Base-by-base conservation (phyloP, 257 asterid species). In the Ajuga chamaepitys region DNA sequence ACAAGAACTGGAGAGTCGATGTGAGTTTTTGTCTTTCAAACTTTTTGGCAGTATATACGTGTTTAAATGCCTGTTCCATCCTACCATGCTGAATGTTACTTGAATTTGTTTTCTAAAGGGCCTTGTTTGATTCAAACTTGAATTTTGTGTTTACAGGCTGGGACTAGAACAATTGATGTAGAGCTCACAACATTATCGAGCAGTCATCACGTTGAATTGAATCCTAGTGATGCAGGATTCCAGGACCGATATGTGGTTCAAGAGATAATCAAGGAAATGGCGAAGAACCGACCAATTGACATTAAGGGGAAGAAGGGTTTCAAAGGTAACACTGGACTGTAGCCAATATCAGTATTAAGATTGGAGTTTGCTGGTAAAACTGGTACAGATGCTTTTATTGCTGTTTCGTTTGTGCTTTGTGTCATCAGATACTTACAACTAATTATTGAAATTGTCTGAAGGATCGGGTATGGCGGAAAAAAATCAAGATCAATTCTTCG, bases 251-350 rank as follows among this genome's bases (percentile, higher is more conserved):
- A 94, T 67, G 96, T 94, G 59, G 99, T 94, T 79, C 97, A 94
- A 78, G 97, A 94, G 87, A 77, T 94, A 35, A 94, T 94, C 57
- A 90, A 94, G 77, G 97, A 90, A 75, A 94, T 94, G 97, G 99
- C 99, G 9, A 94, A 83, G 75, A 90, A 86, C 77, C 84, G 99
- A 74, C 95, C 96, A 7, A 85, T 94, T 76, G 97, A 90, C 79
- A 74, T 85, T 14, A 90, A 94, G 75, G 97, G 97, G 67, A 86
- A 81, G 86, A 89, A 80, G 77, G 95, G 97, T 20, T 94, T 94
- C 73, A 90, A 89, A 90, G 99, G 99, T 88, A 78, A 70, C 51
- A 42, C 54, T 6, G 26, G 16, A 28, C 59, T 50, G 28, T 34
- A 66, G 21, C 40, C 38, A 41, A 28, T 24, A 45, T 41, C 16